These are phyloP conservation scores for Podospora appendiculata DNA, from an alignment of 495 filamentous ascomycete genomes.

Conservation along the genomic window DNA sequence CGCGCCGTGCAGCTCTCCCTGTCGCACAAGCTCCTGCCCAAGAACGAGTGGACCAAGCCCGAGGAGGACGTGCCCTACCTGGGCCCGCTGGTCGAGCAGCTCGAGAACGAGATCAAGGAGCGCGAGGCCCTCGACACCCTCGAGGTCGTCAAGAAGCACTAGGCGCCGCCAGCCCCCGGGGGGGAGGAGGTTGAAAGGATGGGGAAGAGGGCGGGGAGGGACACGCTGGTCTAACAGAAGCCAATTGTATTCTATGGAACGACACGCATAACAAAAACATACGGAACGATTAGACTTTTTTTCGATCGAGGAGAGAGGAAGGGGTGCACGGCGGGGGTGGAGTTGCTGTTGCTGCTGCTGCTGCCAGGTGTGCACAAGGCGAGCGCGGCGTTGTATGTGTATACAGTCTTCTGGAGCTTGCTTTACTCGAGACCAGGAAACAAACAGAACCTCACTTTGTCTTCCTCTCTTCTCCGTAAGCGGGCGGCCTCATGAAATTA, in stretches of 20 bases:
- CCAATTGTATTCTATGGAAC: not conserved
- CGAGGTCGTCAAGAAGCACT: slow-evolving; percentile 52
- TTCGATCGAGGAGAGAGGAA: not conserved
- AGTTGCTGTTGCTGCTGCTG: not conserved
- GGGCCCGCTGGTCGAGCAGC: slow-evolving; percentile 18
- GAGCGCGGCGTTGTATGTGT: not conserved
- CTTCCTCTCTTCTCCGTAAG: not conserved
- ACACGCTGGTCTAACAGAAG: not conserved
- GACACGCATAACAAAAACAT: not conserved
- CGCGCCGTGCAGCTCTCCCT: slow-evolving; percentile 80
- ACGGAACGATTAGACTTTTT: not conserved
- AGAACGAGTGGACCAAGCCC: slow-evolving; percentile 63
- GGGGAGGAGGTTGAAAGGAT: not conserved
- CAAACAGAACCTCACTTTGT: not conserved
- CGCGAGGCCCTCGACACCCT: slow-evolving; percentile 75
- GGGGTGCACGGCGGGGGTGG: not conserved
- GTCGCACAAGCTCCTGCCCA: slow-evolving; percentile 73
- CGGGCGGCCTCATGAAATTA: too few relatives aligned
- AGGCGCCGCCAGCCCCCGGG: not conserved
- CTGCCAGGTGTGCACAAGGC: not conserved
- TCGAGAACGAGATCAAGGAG: slow-evolving; percentile 71
- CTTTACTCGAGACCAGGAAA: not conserved
- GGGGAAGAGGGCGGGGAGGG: not conserved
- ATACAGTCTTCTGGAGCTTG: not conserved
- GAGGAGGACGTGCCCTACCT: slow-evolving; percentile 33